A percentile compares a stretch with the other conserved stretches of the same genome.
Evolutionary conservation across 768 basidiomycete species (phyloP).

Genomic region (Amanita polypyramis): DNA sequence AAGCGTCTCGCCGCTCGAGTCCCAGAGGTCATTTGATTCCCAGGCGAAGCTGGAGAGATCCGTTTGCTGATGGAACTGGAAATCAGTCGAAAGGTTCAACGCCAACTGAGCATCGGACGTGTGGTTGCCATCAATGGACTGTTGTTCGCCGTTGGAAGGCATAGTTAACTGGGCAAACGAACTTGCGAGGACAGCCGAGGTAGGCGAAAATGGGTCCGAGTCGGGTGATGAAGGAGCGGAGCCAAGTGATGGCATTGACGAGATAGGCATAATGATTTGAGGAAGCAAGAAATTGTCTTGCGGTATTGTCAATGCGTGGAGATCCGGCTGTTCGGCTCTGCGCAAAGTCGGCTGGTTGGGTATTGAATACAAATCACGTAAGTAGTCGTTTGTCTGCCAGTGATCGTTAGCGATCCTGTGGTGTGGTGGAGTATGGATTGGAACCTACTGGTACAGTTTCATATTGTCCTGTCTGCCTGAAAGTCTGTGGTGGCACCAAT

Average conservation of each 20-base stretch:
- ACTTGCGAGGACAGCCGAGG: constrained; percentile 19
- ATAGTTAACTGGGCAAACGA: constrained; percentile 18
- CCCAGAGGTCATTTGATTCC: constrained; percentile 23
- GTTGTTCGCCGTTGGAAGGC: constrained; percentile 11
- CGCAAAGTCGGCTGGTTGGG: constrained; percentile 8
- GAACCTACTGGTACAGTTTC: constrained; percentile 35
- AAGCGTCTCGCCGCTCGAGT: constrained; percentile 24
- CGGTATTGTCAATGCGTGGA: constrained; percentile 35
- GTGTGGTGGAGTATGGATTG: background rate
- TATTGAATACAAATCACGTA: constrained; percentile 36
- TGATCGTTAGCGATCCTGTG: background rate
- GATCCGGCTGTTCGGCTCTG: constrained; percentile 13
- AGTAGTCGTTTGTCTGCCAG: constrained; percentile 36
- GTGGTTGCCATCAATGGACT: constrained; percentile 14
- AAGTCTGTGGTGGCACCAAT: constrained; percentile 22
- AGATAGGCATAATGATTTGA: constrained; percentile 39
- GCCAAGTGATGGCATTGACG: constrained; percentile 23
- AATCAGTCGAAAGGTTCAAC: constrained; percentile 23
- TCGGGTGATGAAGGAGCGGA: constrained; percentile 44
- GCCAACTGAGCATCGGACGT: background rate
- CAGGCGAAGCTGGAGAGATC: constrained; percentile 28
- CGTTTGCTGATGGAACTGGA: constrained; percentile 25
- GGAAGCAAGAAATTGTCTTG: constrained; percentile 29
- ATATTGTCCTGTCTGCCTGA: constrained; percentile 27
- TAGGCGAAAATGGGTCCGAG: constrained; percentile 42